Conservation (phyloP, 163 green algal species). For the Picocystis sp. region DNA sequence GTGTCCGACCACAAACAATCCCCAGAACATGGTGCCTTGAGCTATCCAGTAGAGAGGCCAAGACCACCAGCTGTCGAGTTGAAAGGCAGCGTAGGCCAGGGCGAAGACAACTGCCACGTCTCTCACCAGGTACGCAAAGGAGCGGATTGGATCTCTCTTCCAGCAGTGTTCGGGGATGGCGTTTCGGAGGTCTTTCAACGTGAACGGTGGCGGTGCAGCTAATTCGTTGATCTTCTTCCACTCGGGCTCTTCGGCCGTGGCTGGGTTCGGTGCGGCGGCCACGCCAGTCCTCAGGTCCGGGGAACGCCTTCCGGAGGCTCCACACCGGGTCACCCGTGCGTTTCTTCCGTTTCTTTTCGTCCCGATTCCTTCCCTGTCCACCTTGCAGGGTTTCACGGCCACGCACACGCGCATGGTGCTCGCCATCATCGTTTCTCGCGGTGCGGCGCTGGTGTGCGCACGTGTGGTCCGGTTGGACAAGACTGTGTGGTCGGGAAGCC, state of each 20-base stretch:
- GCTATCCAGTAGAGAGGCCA: constrained; percentile 93
- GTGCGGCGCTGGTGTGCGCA: too few species aligned
- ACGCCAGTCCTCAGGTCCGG: too few species aligned
- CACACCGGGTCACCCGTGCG: too few species aligned
- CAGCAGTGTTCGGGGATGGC: constrained; percentile 64
- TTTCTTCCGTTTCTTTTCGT: too few species aligned
- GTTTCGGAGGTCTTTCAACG: constrained; percentile 38
- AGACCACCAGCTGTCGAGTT: constrained; percentile 31
- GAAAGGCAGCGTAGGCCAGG: constrained; percentile 2
- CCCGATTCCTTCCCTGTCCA: too few species aligned
- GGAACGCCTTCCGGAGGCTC: too few species aligned
- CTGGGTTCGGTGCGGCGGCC: too few species aligned
- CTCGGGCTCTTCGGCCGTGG: neutral
- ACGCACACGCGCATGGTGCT: too few species aligned
- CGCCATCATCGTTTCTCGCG: too few species aligned
- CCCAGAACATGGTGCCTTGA: constrained; percentile 97
- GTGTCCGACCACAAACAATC: constrained; percentile 87
- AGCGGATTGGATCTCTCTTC: constrained; percentile 58
- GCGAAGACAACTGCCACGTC: constrained; percentile 2
- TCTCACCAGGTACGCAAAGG: constrained; percentile 38
- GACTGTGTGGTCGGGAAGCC: too few species aligned
- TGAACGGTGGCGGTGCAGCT: constrained; percentile 37
- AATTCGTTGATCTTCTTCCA: neutral
- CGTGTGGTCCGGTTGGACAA: too few species aligned
- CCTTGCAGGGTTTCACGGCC: too few species aligned